Conservation (phyloP, 2,329 filamentous ascomycete species). For the Apiospora saccharicola region DNA sequence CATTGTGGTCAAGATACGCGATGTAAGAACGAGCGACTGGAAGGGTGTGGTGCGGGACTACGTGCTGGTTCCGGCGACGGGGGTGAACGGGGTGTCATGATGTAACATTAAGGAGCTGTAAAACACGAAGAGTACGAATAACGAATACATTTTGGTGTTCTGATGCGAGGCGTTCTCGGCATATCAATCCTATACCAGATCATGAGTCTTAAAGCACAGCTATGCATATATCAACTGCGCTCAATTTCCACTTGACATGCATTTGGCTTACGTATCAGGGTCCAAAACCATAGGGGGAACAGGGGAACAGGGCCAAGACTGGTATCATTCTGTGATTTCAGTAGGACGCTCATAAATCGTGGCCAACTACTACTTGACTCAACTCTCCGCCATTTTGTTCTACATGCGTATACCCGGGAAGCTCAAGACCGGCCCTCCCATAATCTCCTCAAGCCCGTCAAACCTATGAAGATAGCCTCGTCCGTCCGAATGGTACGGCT, state of each 20-base stretch:
- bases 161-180: neutral
- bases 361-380: neutral
- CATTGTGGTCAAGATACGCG: slow-evolving; percentile 83
- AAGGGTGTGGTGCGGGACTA: slow-evolving; percentile 92
- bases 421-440: slow-evolving; percentile 49
- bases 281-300: neutral
- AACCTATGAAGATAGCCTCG: slow-evolving; percentile 80
- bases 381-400: slow-evolving; percentile 1
- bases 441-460: slow-evolving; percentile 71
- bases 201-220: no score
- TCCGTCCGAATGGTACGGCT: slow-evolving; percentile 85
- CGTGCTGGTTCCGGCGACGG: slow-evolving; percentile 50
- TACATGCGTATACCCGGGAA: neutral
- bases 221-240: no score
- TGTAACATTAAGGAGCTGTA: neutral
- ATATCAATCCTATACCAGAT: neutral
- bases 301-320: neutral
- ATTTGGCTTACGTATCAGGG: no score
- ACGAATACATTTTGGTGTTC: neutral
- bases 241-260: no score
- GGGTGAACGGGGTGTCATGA: neutral
- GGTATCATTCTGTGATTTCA: neutral
- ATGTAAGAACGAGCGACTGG: slow-evolving; percentile 91
- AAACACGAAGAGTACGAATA: neutral
- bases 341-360: slow-evolving; percentile 13